phyloP scores from a whole-genome alignment of 768 basidiomycete species.

The Russula sp. region DNA sequence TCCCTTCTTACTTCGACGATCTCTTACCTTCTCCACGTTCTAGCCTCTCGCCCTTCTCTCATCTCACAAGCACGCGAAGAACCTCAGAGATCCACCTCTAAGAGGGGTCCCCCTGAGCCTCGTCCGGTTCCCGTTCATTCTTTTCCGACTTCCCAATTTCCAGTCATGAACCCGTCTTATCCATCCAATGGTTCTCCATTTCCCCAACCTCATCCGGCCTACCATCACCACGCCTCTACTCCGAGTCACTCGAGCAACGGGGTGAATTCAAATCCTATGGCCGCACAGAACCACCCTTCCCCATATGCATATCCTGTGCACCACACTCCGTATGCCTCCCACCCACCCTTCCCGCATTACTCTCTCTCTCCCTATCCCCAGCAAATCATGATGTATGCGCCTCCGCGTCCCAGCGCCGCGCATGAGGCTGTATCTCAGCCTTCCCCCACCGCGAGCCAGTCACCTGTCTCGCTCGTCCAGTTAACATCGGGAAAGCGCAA shows the following conservation, averaged over 20 bases:
- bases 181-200: slow-evolving; percentile 51
- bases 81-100: slow-evolving; percentile 15
- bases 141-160: slow-evolving; percentile 42
- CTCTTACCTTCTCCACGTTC: slow-evolving; percentile 1
- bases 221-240: slow-evolving; percentile 32
- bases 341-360: slow-evolving; percentile 40
- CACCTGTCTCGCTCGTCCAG: slow-evolving; percentile 11
- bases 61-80: slow-evolving; percentile 30
- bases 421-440: slow-evolving; percentile 31
- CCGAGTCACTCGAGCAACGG: slow-evolving; percentile 32
- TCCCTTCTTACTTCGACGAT: slow-evolving; percentile 3
- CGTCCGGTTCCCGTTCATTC: slow-evolving; percentile 39
- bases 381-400: slow-evolving; percentile 65
- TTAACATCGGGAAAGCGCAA: slow-evolving; percentile 49
- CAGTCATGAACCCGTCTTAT: slow-evolving; percentile 67
- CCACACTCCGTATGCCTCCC: slow-evolving; percentile 33
- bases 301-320: slow-evolving; percentile 34
- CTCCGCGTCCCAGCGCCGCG: slow-evolving; percentile 33
- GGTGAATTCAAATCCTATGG: slow-evolving; percentile 30
- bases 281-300: slow-evolving; percentile 41
- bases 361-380: slow-evolving; percentile 44
- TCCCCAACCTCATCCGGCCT: slow-evolving; percentile 33
- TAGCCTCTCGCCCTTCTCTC: slow-evolving; percentile 23
- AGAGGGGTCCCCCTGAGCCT: slow-evolving; percentile 33
- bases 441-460: slow-evolving; percentile 29